Evolutionary conservation across 306 rosid species (phyloP), one percentile per base, ranked within the genome.

Genomic region (Pterocarpus santalinus): DNA sequence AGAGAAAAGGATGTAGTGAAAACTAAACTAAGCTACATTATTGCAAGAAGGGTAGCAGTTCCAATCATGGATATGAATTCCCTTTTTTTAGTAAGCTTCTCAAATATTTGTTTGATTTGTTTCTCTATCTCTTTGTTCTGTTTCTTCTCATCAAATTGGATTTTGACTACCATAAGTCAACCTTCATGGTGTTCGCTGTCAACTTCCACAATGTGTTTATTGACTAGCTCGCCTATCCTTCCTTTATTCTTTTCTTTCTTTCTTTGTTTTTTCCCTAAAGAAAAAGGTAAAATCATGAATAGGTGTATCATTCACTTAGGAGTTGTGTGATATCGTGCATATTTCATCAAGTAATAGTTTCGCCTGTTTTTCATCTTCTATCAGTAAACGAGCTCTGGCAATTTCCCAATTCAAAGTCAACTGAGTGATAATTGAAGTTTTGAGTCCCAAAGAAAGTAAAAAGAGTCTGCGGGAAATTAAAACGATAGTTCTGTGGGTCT

Each of bases 311-410:
- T 53, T 16, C 14, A 39, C 73, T 14, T 47, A 39, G 68, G 32
- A 64, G 39, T 36, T 71, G 36, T 17, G 76, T 46, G 65, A 64
- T 64, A n/a, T 22, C 17, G 15, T 70, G 65, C 73, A 70, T 44
- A 5, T 77, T 71, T 64, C 51, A 30, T 39, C 39, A 63, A 69
- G 33, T 38, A 61, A 28, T 62, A 16, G 66, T 81, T 65, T 69
- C 60, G 38, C 67, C 30, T 38, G 34, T 28, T 66, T 77, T 52
- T 35, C 65, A 55, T 52, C 66, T 66, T 53, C 39, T 12, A 68
- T 58, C 66, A 13, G 17, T 17, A 8, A 34, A 52, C 17, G 3
- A 39, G 77, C 33, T 38, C 58, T 7, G 9, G 43, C 15, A 35
- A 35, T 67, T 67, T 67, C 65, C 58, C 47, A 44, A 68, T 52